Conservation (phyloP, 305 asterid species). For the Fraxinus albicans region DNA sequence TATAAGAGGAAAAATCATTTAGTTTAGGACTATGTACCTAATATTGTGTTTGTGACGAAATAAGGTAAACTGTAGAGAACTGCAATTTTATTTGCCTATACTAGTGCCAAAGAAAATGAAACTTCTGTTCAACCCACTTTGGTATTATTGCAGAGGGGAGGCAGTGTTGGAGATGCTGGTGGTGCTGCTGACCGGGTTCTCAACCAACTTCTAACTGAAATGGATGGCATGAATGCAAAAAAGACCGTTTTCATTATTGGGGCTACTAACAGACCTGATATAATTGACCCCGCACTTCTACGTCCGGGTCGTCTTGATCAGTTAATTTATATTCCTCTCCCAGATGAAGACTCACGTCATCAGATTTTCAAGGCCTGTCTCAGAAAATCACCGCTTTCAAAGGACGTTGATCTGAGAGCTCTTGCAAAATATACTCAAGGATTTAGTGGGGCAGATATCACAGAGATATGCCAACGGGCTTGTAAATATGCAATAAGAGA, state of each 20-base stretch:
- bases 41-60: neutral
- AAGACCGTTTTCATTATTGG: constrained; percentile 55
- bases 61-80: neutral
- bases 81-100: neutral
- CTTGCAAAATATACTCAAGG: constrained; percentile 55
- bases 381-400: constrained; percentile 52
- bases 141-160: constrained; percentile 42
- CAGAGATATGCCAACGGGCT: constrained; percentile 52
- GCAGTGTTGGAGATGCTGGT: constrained; percentile 55
- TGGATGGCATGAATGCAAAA: constrained; percentile 52
- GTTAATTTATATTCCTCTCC: constrained; percentile 50
- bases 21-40: neutral
- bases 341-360: constrained; percentile 50
- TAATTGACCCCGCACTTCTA: constrained; percentile 51
- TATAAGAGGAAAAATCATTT: neutral
- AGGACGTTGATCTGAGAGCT: constrained; percentile 42
- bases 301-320: constrained; percentile 59
- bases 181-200: constrained; percentile 57
- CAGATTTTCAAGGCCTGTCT: constrained; percentile 55
- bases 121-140: constrained; percentile 8
- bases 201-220: constrained; percentile 54
- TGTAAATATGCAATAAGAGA: constrained; percentile 58
- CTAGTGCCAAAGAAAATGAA: neutral
- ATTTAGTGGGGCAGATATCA: constrained; percentile 53
- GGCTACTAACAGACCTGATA: constrained; percentile 52